Percentiles rank a stretch among this genome's conserved stretches.
Evolutionary conservation across 1,139 yeast genomes (phyloP).

Genomic region (Saccharomycopsis crataegensis): DNA sequence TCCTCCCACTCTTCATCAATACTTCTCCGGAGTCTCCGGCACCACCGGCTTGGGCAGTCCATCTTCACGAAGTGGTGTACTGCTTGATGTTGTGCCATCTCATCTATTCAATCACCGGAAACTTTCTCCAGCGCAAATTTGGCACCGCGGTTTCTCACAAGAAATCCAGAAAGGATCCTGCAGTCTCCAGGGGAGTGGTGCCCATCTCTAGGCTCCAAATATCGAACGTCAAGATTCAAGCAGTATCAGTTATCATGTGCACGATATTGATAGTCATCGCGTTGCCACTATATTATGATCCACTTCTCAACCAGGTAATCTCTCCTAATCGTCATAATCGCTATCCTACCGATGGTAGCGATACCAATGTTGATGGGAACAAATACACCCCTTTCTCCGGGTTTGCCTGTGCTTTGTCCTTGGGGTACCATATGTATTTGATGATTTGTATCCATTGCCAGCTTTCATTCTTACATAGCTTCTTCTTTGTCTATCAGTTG

Average conservation of each 20-base stretch:
- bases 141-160: neutral
- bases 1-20: neutral
- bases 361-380: neutral
- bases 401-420: conserved; percentile 6
- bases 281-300: conserved; percentile 9
- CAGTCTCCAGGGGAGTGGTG: too few relatives aligned
- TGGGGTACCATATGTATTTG: conserved; percentile 12
- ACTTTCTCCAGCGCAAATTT: neutral
- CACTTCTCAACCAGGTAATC: neutral
- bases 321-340: neutral
- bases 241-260: neutral
- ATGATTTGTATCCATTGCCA: neutral
- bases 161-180: too few relatives aligned
- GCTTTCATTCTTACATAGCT: neutral
- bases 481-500: neutral
- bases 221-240: neutral
- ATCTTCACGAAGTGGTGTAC: conserved; percentile 10
- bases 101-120: neutral
- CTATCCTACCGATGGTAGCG: neutral
- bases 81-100: neutral
- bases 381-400: conserved; percentile 14
- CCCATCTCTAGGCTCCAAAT: neutral
- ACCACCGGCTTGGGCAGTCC: neutral
- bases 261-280: neutral
- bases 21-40: too few relatives aligned